Evolutionary conservation across 2,329 filamentous ascomycete species (phyloP).

Genomic region (Pseudocercospora cruenta): DNA sequence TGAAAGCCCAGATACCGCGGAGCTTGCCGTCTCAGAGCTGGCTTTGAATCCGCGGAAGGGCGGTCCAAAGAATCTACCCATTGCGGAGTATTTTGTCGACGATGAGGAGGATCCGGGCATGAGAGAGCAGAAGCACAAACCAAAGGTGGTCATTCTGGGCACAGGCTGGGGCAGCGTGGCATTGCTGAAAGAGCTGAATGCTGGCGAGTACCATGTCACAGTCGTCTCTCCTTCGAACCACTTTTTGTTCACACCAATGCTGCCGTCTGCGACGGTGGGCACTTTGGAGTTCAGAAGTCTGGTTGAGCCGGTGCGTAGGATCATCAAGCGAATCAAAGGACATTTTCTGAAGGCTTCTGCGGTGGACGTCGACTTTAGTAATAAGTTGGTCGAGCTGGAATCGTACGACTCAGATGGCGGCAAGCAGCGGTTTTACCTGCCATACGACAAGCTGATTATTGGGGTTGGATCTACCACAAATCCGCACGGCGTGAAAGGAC

Average conservation of each 20-base stretch:
- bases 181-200: conserved; percentile 83
- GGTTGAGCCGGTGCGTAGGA: conserved; percentile 88
- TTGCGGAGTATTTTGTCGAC: conserved; percentile 83
- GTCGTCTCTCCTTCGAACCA: conserved; percentile 94
- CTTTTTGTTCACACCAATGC: conserved; percentile 97
- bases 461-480: conserved; percentile 92
- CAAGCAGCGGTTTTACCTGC: conserved; percentile 85
- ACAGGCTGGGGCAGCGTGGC: conserved; percentile 96
- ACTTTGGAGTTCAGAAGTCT: conserved; percentile 89
- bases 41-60: conserved; percentile 80
- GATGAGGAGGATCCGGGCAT: conserved; percentile 79
- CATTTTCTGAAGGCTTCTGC: conserved; percentile 89
- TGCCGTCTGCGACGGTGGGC: conserved; percentile 94
- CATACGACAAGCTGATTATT: conserved; percentile 94
- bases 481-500: conserved; percentile 90
- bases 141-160: conserved; percentile 86
- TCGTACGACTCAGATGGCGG: conserved; percentile 72
- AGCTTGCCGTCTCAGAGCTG: conserved; percentile 81
- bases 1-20: conserved; percentile 66
- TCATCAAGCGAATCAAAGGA: conserved; percentile 75
- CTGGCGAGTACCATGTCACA: conserved; percentile 93
- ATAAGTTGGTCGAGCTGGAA: conserved; percentile 86
- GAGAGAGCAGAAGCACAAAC: conserved; percentile 78
- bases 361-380: conserved; percentile 86
- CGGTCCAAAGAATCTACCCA: conserved; percentile 92